These are phyloP conservation scores for Colletotrichum musicola DNA, from an alignment of 2,329 filamentous ascomycete species.

Conservation along the genomic window DNA sequence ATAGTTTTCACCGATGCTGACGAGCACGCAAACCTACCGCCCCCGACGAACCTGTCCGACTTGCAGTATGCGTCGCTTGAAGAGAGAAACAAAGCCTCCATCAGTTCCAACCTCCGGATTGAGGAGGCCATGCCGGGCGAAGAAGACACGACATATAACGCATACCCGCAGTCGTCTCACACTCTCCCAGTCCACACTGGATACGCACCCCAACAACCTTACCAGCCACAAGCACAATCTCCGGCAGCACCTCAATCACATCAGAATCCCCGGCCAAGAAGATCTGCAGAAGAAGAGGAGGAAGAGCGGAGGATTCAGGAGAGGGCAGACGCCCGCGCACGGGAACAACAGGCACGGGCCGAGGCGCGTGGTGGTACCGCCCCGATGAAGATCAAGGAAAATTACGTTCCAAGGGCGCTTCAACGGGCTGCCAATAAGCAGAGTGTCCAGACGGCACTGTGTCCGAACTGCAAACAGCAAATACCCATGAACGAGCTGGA, in stretches of 20 bases:
- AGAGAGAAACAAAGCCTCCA: constrained; percentile 91
- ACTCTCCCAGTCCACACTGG: constrained; percentile 61
- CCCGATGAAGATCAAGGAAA: constrained; percentile 91
- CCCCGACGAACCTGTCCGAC: constrained; percentile 90
- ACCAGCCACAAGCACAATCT: constrained; percentile 48
- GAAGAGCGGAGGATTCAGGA: constrained; percentile 74
- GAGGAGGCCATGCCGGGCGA: constrained; percentile 95
- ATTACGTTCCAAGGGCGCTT: constrained; percentile 89
- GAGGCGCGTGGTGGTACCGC: constrained; percentile 76
- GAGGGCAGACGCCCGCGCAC: constrained; percentile 68
- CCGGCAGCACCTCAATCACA: constrained; percentile 42
- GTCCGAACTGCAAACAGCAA: constrained; percentile 92
- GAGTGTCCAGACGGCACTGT: constrained; percentile 77
- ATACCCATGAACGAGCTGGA: constrained; percentile 90
- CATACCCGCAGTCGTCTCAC: constrained; percentile 56
- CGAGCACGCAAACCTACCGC: constrained; percentile 86
- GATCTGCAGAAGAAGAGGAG: constrained; percentile 68
- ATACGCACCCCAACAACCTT: constrained; percentile 53
- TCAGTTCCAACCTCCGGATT: constrained; percentile 84
- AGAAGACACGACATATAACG: constrained; percentile 71
- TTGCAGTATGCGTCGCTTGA: constrained; percentile 95
- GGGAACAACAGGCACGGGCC: constrained; percentile 82
- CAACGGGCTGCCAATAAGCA: constrained; percentile 77
- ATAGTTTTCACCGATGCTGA: constrained; percentile 92
- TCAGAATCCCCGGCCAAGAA: constrained; percentile 46